A percentile compares a stretch with the other conserved stretches of the same genome.
phyloP scores from a whole-genome alignment of 345 rosid species.

The Brassica cretica region DNA sequence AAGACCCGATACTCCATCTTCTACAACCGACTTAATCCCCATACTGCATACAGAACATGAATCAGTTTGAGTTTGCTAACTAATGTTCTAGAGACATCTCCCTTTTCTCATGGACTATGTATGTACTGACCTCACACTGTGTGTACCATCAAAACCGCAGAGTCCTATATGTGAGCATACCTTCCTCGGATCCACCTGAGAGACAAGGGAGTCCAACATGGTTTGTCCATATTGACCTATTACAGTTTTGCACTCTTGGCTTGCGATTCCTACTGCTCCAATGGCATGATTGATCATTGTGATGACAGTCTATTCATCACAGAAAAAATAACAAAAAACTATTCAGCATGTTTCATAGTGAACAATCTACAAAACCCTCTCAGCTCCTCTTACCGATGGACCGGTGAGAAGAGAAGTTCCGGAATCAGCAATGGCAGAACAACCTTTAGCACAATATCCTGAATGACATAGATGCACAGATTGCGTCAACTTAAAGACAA shows the following conservation, averaged over 20 bases:
- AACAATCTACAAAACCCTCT: not conserved
- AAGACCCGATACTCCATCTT: conserved; percentile 49
- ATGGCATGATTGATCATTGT: conserved; percentile 83
- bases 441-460: conserved; percentile 66
- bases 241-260: conserved; percentile 73
- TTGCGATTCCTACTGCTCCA: conserved; percentile 73
- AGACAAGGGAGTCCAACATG: conserved; percentile 63
- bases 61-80: conserved; percentile 1
- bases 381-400: conserved; percentile 57
- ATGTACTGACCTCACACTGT: conserved; percentile 60
- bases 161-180: conserved; percentile 84
- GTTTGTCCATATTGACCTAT: conserved; percentile 70
- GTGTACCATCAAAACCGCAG: conserved; percentile 70
- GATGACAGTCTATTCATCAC: conserved; percentile 54
- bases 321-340: not conserved
- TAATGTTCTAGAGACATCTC: not conserved
- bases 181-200: conserved; percentile 62
- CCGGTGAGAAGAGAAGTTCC: conserved; percentile 94
- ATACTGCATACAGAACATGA: conserved; percentile 45
- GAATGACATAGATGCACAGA: conserved; percentile 22
- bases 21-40: conserved; percentile 66
- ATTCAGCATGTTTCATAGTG: conserved; percentile 6
- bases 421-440: conserved; percentile 90
- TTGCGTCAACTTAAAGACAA: not conserved
- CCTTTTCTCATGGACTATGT: not conserved